A percentile compares a stretch with the other conserved stretches of the same genome.
These are phyloP conservation scores for Withania somnifera DNA, from an alignment of 305 asterid species.

Conservation along the genomic window DNA sequence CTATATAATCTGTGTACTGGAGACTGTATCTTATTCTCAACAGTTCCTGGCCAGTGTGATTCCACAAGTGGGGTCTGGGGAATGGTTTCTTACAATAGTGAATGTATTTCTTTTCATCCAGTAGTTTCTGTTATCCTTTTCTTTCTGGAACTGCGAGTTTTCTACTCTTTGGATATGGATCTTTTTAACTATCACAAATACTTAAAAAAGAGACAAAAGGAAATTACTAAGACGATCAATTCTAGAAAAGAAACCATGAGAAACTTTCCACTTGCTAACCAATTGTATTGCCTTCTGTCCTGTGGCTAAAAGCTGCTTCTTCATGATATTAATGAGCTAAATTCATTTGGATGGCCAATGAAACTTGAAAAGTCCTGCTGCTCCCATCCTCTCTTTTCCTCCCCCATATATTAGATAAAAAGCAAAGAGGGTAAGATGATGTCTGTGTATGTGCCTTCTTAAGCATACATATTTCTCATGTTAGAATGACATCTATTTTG, in stretches of 20 bases:
- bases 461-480: background rate
- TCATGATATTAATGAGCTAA: background rate
- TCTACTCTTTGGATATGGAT: background rate
- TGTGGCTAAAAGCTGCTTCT: background rate
- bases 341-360: background rate
- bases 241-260: background rate
- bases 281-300: background rate
- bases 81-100: background rate
- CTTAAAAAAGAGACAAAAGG: background rate
- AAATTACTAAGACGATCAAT: background rate
- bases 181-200: background rate
- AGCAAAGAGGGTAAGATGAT: background rate
- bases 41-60: background rate
- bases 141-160: background rate
- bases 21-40: background rate
- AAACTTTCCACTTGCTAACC: background rate
- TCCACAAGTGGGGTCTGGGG: background rate
- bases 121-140: background rate
- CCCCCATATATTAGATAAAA: background rate
- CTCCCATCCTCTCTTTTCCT: background rate
- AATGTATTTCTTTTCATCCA: background rate
- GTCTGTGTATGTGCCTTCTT: background rate
- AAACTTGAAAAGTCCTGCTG: background rate
- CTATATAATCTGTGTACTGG: background rate
- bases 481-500: background rate